Evolutionary conservation across 2,329 filamentous ascomycete genomes (phyloP), one percentile per base, ranked within the genome.

Genomic region (Thermothelomyces thermophilus): DNA sequence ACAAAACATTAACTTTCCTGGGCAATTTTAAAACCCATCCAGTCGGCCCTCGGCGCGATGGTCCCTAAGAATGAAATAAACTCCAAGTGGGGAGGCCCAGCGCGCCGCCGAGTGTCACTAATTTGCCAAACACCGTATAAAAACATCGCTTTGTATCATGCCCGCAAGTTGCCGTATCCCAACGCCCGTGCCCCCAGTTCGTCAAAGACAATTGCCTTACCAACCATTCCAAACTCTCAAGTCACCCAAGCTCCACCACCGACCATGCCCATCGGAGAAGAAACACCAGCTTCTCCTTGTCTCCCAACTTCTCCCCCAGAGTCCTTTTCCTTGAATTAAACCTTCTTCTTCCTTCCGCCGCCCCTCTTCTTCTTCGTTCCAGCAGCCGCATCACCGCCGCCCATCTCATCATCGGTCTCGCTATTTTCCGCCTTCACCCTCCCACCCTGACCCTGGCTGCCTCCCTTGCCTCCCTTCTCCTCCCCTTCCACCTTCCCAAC

Each of bases 401-500:
- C 42, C 9, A 28, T 65, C 52, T 74, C 75, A 9, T 64, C 64
- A 19, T 71, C 69, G 56, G 60, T 77, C 28, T 76, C 76, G 55
- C 71, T 77, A 55, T 70, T 77, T 58, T 80, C 77, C 2, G 65
- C 67, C 62, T 78, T 77, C 36, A 59, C 62, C 13, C 34, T 39
- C 33, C 28, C 60, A 46, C 66, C 46, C 16, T 48, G 46, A 33
- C 50, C 46, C 43, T 54, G 17, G 13, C 31, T 43, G 7, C 52
- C 45, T 30, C 54, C 53, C 42, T 55, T 56, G 20, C 46, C 49
- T 2, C 40, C 54, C 63, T 79, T 79, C 59, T 82, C 77, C 31
- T 74, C 40, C 26, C 41, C 84, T 56, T 78, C 86, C 0, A 96
- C 84, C 64, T 91, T 91, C 60, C 83, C 78, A 46, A 95, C 90